Evolutionary conservation across 1,284 basidiomycete species (phyloP).

Genomic region (Trametes sp.): DNA sequence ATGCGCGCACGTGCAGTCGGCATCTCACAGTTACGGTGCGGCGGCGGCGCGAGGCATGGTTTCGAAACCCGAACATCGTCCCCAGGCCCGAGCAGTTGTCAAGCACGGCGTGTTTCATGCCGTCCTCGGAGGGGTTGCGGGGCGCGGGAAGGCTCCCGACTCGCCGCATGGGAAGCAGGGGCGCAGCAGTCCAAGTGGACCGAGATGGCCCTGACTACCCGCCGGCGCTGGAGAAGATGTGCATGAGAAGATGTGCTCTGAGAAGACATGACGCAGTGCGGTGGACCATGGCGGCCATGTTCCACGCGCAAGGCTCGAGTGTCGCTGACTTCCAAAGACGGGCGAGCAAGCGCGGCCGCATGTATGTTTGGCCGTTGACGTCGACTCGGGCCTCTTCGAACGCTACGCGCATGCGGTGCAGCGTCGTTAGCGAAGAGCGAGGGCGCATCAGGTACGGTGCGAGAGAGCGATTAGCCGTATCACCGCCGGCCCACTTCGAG

Average conservation of each 20-base stretch:
- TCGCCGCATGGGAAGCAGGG: not conserved
- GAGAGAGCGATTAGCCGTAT: not conserved
- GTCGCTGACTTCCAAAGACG: not conserved
- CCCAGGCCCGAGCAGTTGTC: not conserved
- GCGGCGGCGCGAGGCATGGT: not conserved
- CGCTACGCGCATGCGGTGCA: slow-evolving; percentile 4
- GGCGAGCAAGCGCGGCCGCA: not conserved
- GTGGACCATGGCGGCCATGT: not conserved
- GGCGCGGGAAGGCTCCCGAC: not conserved
- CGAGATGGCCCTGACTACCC: not conserved
- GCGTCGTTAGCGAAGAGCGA: slow-evolving; percentile 2
- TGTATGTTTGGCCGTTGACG: not conserved
- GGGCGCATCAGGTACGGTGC: not conserved
- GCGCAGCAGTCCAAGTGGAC: not conserved
- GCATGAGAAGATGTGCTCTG: not conserved
- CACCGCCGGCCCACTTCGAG: not conserved
- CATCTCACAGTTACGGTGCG: not conserved
- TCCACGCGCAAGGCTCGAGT: not conserved
- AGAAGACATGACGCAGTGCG: not conserved
- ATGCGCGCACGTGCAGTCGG: not conserved
- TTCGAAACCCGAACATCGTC: not conserved
- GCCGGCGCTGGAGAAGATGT: not conserved
- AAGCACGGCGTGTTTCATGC: not conserved
- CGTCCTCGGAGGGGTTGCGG: not conserved
- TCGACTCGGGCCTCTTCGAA: not conserved